These are phyloP conservation scores for Auxenochlorella protothecoides DNA, from an alignment of 139 green algal genomes.

Conservation along the genomic window DNA sequence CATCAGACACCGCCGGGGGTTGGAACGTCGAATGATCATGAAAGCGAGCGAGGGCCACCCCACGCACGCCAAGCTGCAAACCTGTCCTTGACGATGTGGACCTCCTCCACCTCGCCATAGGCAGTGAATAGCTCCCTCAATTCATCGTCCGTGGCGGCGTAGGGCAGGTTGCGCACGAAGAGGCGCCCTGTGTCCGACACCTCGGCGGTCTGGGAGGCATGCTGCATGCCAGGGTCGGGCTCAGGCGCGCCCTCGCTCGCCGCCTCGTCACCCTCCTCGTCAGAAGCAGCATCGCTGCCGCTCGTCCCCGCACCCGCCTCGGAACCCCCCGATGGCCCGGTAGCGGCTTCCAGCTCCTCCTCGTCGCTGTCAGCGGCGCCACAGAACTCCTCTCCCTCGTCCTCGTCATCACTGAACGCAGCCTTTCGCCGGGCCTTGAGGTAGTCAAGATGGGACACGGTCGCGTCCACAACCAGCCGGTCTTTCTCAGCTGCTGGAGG, in stretches of 20 bases:
- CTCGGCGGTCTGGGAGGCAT: too few species aligned
- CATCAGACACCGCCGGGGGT: too few species aligned
- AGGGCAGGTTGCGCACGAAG: constrained; percentile 93
- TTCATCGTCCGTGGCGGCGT: constrained; percentile 75
- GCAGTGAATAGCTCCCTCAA: constrained; percentile 60
- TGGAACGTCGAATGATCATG: too few species aligned
- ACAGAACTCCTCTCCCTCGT: too few species aligned
- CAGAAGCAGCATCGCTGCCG: not conserved
- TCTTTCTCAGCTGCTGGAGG: constrained; percentile 4
- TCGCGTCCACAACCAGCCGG: constrained; percentile 29
- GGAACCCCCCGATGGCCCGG: not conserved
- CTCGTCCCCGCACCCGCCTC: constrained; percentile 1
- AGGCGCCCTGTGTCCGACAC: constrained; percentile 60
- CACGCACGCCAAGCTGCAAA: constrained; percentile 5
- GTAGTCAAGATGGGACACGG: constrained; percentile 81
- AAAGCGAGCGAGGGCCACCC: too few species aligned
- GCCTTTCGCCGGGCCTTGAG: constrained; percentile 16
- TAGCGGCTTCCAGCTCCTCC: constrained; percentile 12
- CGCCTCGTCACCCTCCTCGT: constrained; percentile 3
- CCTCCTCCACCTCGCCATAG: constrained; percentile 68
- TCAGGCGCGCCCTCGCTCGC: not conserved
- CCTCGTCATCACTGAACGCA: too few species aligned
- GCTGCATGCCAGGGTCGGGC: too few species aligned
- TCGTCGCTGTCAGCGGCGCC: constrained; percentile 41
- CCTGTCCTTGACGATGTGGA: constrained; percentile 85